These are phyloP conservation scores for Salix suchowensis DNA, from an alignment of 345 rosid genomes.

Conservation along the genomic window DNA sequence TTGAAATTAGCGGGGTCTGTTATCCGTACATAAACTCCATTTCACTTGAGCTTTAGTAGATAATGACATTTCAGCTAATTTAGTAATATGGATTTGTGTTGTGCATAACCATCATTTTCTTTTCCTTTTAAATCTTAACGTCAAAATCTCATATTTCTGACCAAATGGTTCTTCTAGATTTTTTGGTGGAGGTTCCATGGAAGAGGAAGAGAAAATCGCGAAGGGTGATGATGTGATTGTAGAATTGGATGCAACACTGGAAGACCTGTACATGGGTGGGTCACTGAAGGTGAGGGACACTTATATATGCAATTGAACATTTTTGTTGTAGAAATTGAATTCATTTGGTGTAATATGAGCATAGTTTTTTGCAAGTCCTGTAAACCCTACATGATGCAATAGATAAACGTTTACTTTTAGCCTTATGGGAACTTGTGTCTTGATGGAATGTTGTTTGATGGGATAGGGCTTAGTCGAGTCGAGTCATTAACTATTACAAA, in stretches of 20 bases:
- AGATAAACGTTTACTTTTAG: not conserved
- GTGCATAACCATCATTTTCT: not conserved
- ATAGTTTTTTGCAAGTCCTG: not conserved
- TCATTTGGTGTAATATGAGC: not conserved
- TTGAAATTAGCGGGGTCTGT: not conserved
- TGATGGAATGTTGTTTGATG: not conserved
- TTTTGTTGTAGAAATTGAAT: not conserved
- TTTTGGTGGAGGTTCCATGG: constrained; percentile 74
- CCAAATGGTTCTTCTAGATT: constrained; percentile 38
- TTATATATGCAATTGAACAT: not conserved
- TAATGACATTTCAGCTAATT: not conserved
- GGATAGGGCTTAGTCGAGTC: not conserved
- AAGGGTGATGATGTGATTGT: constrained; percentile 97
- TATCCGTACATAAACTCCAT: not conserved
- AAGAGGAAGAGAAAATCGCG: constrained; percentile 86
- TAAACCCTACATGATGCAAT: not conserved
- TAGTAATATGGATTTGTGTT: not conserved
- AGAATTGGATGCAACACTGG: constrained; percentile 85
- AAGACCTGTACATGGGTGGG: constrained; percentile 98
- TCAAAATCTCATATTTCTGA: not conserved
- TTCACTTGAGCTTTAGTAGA: not conserved
- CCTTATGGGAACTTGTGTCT: not conserved
- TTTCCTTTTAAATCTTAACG: not conserved
- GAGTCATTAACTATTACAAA: not conserved
- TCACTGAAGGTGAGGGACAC: constrained; percentile 61